Evolutionary conservation across 2,329 filamentous ascomycete species (phyloP).

Genomic region (Penicillium sp.): DNA sequence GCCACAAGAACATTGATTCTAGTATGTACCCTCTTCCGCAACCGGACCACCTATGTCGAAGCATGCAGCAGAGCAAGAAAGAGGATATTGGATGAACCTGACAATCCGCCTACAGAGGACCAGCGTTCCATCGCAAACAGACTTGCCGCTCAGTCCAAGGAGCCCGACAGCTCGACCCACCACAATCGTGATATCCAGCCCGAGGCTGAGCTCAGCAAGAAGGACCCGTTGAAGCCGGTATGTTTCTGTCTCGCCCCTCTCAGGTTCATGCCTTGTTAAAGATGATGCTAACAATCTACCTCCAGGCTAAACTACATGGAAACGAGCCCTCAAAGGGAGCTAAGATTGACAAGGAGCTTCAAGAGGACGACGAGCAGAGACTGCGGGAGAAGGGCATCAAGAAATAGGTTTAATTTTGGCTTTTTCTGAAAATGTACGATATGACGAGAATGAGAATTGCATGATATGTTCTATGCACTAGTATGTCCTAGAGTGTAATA

Average conservation of each 20-base stretch:
- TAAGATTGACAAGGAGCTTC: conserved; percentile 51
- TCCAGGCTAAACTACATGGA: conserved; percentile 51
- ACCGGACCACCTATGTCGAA: neutral
- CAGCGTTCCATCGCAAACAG: conserved; percentile 52
- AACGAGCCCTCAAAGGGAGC: conserved; percentile 54
- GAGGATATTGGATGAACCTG: neutral
- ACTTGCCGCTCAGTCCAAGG: conserved; percentile 43
- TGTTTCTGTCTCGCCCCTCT: conserved; percentile 18
- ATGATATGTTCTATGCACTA: neutral
- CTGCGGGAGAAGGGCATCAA: conserved; percentile 50
- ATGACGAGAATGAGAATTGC: conserved; percentile 4
- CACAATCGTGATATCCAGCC: conserved; percentile 35
- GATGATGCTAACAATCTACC: conserved; percentile 16
- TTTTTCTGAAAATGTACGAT: conserved; percentile 2
- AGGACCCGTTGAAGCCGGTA: conserved; percentile 50
- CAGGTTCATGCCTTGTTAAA: neutral
- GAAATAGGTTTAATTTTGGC: conserved; percentile 27
- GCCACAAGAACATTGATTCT: conserved; percentile 71
- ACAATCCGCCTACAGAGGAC: conserved; percentile 40
- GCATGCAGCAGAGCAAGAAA: neutral
- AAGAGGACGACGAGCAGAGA: conserved; percentile 50
- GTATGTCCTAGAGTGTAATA: conserved; percentile 10
- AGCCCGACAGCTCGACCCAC: conserved; percentile 31
- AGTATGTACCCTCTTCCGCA: conserved; percentile 57
- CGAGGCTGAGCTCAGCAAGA: conserved; percentile 45